phyloP scores from a whole-genome alignment of 768 basidiomycete genomes.

The Psilocybe azurescens region DNA sequence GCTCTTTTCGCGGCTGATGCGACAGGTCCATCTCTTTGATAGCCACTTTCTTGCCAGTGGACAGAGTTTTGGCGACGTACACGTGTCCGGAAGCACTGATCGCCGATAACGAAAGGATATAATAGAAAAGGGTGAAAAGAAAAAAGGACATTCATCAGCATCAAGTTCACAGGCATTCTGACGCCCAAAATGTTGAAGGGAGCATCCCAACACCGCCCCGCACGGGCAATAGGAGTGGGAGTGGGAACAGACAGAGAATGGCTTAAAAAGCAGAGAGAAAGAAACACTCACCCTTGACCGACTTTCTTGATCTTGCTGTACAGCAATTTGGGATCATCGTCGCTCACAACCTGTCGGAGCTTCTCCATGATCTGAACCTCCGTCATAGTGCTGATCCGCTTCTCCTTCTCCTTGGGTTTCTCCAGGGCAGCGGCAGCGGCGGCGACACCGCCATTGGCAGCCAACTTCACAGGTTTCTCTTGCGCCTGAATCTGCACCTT shows the following conservation, averaged over 20 bases:
- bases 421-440: slow-evolving; percentile 79
- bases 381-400: slow-evolving; percentile 94
- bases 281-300: slow-evolving; percentile 85
- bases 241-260: background rate
- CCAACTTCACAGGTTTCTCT: slow-evolving; percentile 49
- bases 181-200: slow-evolving; percentile 1
- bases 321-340: slow-evolving; percentile 85
- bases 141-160: slow-evolving; percentile 19
- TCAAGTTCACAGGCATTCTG: slow-evolving; percentile 6
- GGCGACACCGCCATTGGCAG: slow-evolving; percentile 45
- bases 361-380: slow-evolving; percentile 99
- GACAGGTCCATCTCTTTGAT: slow-evolving; percentile 99
- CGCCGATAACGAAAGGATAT: background rate
- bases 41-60: slow-evolving; percentile 87
- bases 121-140: slow-evolving; percentile 14
- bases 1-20: slow-evolving; percentile 94
- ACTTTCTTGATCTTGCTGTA: slow-evolving; percentile 99
- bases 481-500: slow-evolving; percentile 68
- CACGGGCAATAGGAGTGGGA: background rate
- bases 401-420: slow-evolving; percentile 82
- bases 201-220: background rate
- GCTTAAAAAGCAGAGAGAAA: slow-evolving; percentile 5
- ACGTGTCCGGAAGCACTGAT: slow-evolving; percentile 94
- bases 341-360: slow-evolving; percentile 83
- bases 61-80: slow-evolving; percentile 92